Evolutionary conservation across 257 asterid species (phyloP), one percentile per base, ranked within the genome.

Genomic region (Verbena officinalis): DNA sequence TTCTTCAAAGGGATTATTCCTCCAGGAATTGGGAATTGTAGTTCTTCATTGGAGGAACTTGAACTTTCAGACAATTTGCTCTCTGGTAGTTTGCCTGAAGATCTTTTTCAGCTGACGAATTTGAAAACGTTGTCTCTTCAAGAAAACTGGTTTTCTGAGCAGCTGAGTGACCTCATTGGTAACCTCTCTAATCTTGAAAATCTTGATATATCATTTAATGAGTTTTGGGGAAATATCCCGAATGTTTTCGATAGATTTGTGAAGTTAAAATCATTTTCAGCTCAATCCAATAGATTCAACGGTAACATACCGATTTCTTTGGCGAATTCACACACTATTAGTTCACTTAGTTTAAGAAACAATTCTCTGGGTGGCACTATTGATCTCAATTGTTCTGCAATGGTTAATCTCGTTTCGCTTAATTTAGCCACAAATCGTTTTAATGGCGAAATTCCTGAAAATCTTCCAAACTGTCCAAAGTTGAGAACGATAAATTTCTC

Each of bases 401-500:
- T 90, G 97, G 68, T 73, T 58, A 85, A 71, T 75, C 96, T 90
- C 19, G 84, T 56, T 61, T 83, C 92, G 2, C 95, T 90, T 59
- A 85, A 87, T 72, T 60, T 90, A 71, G 96, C 85, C 19, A 75
- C 87, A 9, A 90, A 90, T 60, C 66, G 6, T 27, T 90, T 90
- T 52, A 72, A 10, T 21, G 97, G 95, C 44, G 17, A 56, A 4
- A 78, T 90, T 62, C 95, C 97, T 9, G 81, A 63, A 1, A 82
- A 74, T 54, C 88, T 90, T 13, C 84, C 95, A 36, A 13, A 66
- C 17, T 90, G 96, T 59, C 75, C 69, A 8, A 55, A n/a, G 15
- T 59, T 90, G 68, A 83, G 67, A 38, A 77, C 75, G 21, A 44
- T 90, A 20, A 83, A 83, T 75, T 81, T 90, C n/a, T 92, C 86